A percentile compares a stretch with the other conserved stretches of the same genome.
Conservation (phyloP, 495 filamentous ascomycete species). For the Penicillium arizonense region DNA sequence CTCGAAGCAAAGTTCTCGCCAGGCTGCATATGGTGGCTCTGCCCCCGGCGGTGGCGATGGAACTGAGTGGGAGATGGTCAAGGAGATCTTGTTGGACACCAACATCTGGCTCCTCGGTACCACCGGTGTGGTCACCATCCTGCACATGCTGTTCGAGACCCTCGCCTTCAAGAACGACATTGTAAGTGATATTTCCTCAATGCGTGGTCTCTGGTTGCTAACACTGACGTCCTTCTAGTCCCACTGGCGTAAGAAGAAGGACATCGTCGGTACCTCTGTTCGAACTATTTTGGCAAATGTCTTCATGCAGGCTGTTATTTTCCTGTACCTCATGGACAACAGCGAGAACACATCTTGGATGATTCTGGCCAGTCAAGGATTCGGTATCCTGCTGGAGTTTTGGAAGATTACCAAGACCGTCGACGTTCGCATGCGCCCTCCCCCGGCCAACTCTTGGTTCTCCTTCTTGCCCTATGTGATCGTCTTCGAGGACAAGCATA, state of each 20-base stretch:
- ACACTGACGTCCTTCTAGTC: conserved; percentile 38
- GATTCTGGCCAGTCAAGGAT: conserved; percentile 91
- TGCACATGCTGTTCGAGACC: conserved; percentile 94
- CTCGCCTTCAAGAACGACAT: conserved; percentile 98
- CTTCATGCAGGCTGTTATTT: conserved; percentile 95
- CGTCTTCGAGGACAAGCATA: conserved; percentile 94
- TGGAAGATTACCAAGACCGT: conserved; percentile 99
- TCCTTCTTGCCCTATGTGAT: conserved; percentile 80
- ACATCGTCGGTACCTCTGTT: conserved; percentile 92
- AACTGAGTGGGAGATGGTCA: conserved; percentile 91
- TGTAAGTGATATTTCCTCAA: conserved; percentile 34
- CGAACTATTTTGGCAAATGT: conserved; percentile 96
- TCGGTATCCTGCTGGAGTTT: conserved; percentile 90
- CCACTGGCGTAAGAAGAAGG: conserved; percentile 99
- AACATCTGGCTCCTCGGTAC: conserved; percentile 87
- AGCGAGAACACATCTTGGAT: conserved; percentile 98
- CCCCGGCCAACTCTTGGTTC: conserved; percentile 59
- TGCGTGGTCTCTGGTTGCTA: conserved; percentile 10
- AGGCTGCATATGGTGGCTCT: conserved; percentile 63
- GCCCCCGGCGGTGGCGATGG: conserved; percentile 69
- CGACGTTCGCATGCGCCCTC: conserved; percentile 76
- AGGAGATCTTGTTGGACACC: conserved; percentile 88
- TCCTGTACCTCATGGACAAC: conserved; percentile 98
- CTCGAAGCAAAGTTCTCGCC: conserved; percentile 73
- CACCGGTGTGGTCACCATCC: conserved; percentile 77